These are phyloP conservation scores for Huntiella decipiens DNA, from an alignment of 2,329 filamentous ascomycete species.

Conservation along the genomic window DNA sequence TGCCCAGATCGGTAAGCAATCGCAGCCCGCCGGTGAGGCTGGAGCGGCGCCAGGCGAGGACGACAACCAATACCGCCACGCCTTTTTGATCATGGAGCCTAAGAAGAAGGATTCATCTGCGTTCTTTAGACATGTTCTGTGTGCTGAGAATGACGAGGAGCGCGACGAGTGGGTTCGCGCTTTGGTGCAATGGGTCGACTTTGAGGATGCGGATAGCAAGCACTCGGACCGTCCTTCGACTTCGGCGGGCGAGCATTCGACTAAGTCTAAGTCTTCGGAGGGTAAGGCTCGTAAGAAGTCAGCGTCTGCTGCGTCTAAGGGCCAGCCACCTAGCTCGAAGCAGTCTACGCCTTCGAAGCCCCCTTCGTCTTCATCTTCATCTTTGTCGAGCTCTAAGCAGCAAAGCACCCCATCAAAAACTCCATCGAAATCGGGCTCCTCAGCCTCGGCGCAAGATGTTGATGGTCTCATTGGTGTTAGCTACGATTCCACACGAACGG, in stretches of 20 bases:
- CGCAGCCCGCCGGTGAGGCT: slow-evolving; percentile 14
- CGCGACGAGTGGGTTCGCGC: slow-evolving; percentile 88
- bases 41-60: slow-evolving; percentile 43
- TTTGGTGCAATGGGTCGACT: slow-evolving; percentile 75
- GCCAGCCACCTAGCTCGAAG: neutral
- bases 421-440: slow-evolving; percentile 13
- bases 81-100: slow-evolving; percentile 83
- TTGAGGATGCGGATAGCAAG: slow-evolving; percentile 29
- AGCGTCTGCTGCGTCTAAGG: slow-evolving; percentile 1
- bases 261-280: slow-evolving; percentile 14
- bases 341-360: too few species aligned
- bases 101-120: slow-evolving; percentile 88
- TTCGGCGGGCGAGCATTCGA: slow-evolving; percentile 2
- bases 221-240: slow-evolving; percentile 15
- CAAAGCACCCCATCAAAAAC: neutral
- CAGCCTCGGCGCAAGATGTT: slow-evolving; percentile 20
- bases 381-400: neutral
- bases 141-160: slow-evolving; percentile 84
- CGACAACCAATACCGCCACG: slow-evolving; percentile 91
- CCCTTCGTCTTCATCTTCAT: too few species aligned
- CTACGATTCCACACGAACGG: slow-evolving; percentile 34
- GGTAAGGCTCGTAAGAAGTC: slow-evolving; percentile 14
- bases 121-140: slow-evolving; percentile 81
- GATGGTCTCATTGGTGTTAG: slow-evolving; percentile 37
- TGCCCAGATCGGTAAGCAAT: slow-evolving; percentile 86